Evolutionary conservation across 495 filamentous ascomycete species (phyloP).

Genomic region (Penicillium alfredii): DNA sequence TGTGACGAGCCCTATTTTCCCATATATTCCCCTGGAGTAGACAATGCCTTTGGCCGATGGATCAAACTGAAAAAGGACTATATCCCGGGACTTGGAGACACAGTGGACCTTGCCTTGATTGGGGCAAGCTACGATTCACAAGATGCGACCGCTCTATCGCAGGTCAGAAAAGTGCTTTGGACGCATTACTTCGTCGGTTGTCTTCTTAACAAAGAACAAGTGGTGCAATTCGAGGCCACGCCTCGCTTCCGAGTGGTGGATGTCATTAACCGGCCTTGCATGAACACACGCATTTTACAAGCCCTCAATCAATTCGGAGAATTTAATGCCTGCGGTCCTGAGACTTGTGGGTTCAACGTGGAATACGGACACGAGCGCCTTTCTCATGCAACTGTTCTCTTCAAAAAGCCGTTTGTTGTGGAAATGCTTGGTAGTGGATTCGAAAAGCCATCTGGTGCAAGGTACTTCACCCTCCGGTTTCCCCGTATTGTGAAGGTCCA

Average conservation of each 20-base stretch:
- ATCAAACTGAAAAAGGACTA: conserved; percentile 93
- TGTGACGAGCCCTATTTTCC: conserved; percentile 72
- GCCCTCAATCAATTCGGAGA: conserved; percentile 48
- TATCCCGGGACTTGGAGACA: conserved; percentile 71
- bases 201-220: conserved; percentile 64
- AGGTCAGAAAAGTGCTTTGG: conserved; percentile 53
- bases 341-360: conserved; percentile 29
- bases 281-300: conserved; percentile 44
- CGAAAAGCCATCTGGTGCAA: conserved; percentile 51
- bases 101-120: conserved; percentile 72
- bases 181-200: conserved; percentile 78
- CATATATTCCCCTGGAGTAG: conserved; percentile 30
- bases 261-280: conserved; percentile 44
- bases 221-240: conserved; percentile 42
- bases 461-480: conserved; percentile 57
- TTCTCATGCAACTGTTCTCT: conserved; percentile 40
- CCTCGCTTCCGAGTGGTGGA: conserved; percentile 64
- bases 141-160: conserved; percentile 41
- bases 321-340: conserved; percentile 26
- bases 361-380: conserved; percentile 26
- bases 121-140: conserved; percentile 61
- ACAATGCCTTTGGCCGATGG: conserved; percentile 44
- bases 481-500: conserved; percentile 59
- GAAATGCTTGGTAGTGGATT: conserved; percentile 61
- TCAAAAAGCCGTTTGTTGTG: conserved; percentile 57